Evolutionary conservation across 2,329 filamentous ascomycete genomes (phyloP), one percentile per base, ranked within the genome.

Genomic region (Tricladium varicosporioides): DNA sequence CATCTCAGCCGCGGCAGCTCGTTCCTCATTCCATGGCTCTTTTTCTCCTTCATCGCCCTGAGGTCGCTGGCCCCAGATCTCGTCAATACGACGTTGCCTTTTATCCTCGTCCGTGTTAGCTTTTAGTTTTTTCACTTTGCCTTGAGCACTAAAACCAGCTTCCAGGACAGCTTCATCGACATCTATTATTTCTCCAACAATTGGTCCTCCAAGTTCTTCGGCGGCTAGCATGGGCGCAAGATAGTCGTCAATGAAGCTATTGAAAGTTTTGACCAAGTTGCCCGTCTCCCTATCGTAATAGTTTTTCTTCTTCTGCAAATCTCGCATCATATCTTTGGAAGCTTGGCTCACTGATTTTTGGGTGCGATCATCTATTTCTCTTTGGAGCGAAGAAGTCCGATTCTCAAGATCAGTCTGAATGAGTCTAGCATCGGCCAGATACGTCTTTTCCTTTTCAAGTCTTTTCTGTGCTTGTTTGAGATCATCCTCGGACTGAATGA

Each of bases 121-220:
- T 55, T 78, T 81, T 13, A 71, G 56, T 64, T 78, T 81, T 63
- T 80, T 83, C 16, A 74, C 74, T 60, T 81, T 83, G 11, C 83
- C 84, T 57, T 84, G 80, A 0, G 80, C 72, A 62, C 77, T 86
- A 69, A 87, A 87, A 1, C 83, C 84, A 8, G 78, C 80, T 5
- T 77, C 79, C 5, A 87, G 72, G 61, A 81, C 81, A 46, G 87
- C 80, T 8, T 80, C 65, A 76, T 85, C 73, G 74, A 89, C 67
- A 70, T 88, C 84, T 67, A 88, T 78, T 64, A 87, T 77, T 63
- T 91, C 87, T 2, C 91, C 89, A 0, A 92, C 89, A 10, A 92
- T 87, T 0, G 91, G 91, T 0, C 91, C 91, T 7, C 91, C 91
- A 1, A 92, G 78, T 67, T 92, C 89, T 73, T 95, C 91, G 0